phyloP scores from a whole-genome alignment of 345 rosid genomes.

The Turnera subulata region DNA sequence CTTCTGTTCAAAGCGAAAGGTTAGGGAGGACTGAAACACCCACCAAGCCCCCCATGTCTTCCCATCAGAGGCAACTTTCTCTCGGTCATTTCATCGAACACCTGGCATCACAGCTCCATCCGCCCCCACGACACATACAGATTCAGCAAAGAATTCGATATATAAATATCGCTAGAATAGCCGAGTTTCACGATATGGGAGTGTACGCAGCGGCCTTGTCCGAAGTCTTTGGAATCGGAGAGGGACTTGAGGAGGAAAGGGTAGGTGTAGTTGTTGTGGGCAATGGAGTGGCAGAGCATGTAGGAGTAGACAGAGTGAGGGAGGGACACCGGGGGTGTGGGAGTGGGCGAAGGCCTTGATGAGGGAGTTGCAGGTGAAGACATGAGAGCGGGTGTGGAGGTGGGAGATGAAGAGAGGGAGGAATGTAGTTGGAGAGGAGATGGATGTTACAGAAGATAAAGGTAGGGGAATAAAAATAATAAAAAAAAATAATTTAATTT shows the following conservation, averaged over 20 bases:
- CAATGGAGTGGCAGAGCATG: too few relatives aligned
- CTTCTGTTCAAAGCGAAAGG: background rate
- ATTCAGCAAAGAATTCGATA: constrained; percentile 37
- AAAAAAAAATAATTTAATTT: too few relatives aligned
- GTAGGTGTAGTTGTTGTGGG: too few relatives aligned
- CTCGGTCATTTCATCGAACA: constrained; percentile 49
- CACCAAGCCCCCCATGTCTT: constrained; percentile 1
- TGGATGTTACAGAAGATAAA: too few relatives aligned
- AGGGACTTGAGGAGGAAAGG: too few relatives aligned
- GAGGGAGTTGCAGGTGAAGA: constrained; percentile 49
- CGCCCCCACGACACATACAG: constrained; percentile 35
- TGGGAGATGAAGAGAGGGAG: constrained; percentile 27
- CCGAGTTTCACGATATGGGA: constrained; percentile 44
- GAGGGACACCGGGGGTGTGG: constrained; percentile 33
- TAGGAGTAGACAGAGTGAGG: too few relatives aligned
- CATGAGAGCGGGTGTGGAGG: too few relatives aligned
- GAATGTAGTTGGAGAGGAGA: constrained; percentile 24
- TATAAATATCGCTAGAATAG: constrained; percentile 38
- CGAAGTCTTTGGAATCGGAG: constrained; percentile 31
- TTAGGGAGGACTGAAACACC: background rate
- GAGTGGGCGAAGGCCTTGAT: constrained; percentile 45
- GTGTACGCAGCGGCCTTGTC: constrained; percentile 35
- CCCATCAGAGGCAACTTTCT: constrained; percentile 15
- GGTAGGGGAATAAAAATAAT: too few relatives aligned
- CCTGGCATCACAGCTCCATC: constrained; percentile 31